phyloP scores from a whole-genome alignment of 805 yeast species.

The Cyberlindnera sargentensis region DNA sequence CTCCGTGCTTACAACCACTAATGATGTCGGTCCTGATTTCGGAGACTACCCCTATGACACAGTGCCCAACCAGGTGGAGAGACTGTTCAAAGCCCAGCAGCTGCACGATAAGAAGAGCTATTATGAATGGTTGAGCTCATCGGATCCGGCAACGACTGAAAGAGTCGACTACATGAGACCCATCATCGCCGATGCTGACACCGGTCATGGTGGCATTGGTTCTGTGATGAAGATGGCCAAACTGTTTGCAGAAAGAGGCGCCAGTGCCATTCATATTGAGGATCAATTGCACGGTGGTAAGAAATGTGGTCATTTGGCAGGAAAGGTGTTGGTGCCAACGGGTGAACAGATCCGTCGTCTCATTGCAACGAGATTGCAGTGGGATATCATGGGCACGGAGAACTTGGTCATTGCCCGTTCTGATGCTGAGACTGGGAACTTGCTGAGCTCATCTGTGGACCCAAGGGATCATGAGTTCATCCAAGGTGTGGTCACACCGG shows the following conservation, averaged over 20 bases:
- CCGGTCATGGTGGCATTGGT: constrained; percentile 59
- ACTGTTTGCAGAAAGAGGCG: constrained; percentile 59
- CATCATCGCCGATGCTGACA: constrained; percentile 60
- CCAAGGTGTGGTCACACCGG: constrained; percentile 36
- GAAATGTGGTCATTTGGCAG: constrained; percentile 58
- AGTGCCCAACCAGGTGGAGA: constrained; percentile 59
- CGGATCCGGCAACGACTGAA: constrained; percentile 10
- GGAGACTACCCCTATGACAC: constrained; percentile 68
- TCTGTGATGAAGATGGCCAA: constrained; percentile 61
- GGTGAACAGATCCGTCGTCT: constrained; percentile 47
- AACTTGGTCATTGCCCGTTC: constrained; percentile 55
- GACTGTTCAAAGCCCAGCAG: constrained; percentile 50
- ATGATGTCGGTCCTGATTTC: constrained; percentile 59
- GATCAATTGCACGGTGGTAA: constrained; percentile 62
- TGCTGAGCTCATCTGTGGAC: constrained; percentile 45
- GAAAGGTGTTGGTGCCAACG: constrained; percentile 56
- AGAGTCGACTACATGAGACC: constrained; percentile 50
- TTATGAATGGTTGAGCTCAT: constrained; percentile 30
- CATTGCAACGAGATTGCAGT: constrained; percentile 52
- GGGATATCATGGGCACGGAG: constrained; percentile 57
- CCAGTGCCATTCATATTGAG: constrained; percentile 59
- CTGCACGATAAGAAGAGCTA: constrained; percentile 48
- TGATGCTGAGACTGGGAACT: constrained; percentile 49
- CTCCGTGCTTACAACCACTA: constrained; percentile 48
- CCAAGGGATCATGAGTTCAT: constrained; percentile 51